These are phyloP conservation scores for Sugiyamaella americana DNA, from an alignment of 805 yeast genomes.

Conservation along the genomic window DNA sequence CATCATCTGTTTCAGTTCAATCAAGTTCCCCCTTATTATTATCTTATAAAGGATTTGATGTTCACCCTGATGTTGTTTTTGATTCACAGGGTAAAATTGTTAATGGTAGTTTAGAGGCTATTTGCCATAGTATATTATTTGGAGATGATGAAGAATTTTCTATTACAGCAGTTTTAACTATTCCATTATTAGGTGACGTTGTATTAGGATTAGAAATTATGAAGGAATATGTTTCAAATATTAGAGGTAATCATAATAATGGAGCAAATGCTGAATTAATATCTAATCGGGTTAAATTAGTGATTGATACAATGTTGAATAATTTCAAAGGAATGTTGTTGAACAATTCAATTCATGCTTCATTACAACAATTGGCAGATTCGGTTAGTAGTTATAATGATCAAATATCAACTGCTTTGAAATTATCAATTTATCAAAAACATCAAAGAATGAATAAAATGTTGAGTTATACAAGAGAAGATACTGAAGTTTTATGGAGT, in stretches of 20 bases:
- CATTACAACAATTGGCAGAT: conserved; percentile 48
- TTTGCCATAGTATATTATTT: conserved; percentile 69
- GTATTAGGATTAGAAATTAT: conserved; percentile 40
- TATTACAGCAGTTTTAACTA: conserved; percentile 41
- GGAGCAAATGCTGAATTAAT: conserved; percentile 34
- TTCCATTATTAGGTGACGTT: conserved; percentile 52
- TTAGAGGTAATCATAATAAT: neutral
- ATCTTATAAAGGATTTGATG: conserved; percentile 28
- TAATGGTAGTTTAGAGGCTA: conserved; percentile 60
- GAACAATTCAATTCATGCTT: conserved; percentile 54
- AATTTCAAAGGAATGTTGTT: conserved; percentile 65
- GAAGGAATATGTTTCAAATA: conserved; percentile 34
- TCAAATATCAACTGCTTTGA: conserved; percentile 47
- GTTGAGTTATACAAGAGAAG: conserved; percentile 25
- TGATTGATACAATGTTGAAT: conserved; percentile 51
- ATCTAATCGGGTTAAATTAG: conserved; percentile 45
- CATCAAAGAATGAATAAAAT: conserved; percentile 43
- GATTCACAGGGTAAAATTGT: conserved; percentile 44
- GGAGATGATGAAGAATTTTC: conserved; percentile 38
- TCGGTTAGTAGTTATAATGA: conserved; percentile 44
- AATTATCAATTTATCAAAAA: conserved; percentile 44
- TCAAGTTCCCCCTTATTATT: neutral
- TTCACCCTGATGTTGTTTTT: conserved; percentile 56
- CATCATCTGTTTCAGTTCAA: conserved; percentile 2
- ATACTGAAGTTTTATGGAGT: conserved; percentile 21